Evolutionary conservation across 306 rosid genomes (phyloP).

Genomic region (Trifolium fragiferum): DNA sequence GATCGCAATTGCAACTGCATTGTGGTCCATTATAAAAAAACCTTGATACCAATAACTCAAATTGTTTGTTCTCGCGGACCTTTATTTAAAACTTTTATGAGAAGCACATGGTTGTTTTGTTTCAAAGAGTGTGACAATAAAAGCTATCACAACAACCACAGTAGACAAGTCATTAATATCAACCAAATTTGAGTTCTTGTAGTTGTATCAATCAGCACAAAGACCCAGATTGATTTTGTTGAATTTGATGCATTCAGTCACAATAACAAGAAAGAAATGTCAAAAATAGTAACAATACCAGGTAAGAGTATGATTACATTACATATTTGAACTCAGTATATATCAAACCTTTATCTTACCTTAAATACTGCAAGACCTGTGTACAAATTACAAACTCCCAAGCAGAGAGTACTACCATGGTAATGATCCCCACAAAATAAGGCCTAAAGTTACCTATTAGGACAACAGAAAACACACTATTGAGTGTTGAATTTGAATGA

Average conservation of each 20-base stretch:
- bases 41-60: background rate
- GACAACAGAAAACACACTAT: slow-evolving; percentile 34
- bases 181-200: slow-evolving; percentile 19
- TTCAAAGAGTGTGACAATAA: slow-evolving; percentile 40
- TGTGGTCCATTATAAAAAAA: background rate
- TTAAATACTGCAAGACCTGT: slow-evolving; percentile 41
- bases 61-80: background rate
- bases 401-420: slow-evolving; percentile 31
- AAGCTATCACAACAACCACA: slow-evolving; percentile 36
- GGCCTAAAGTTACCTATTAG: background rate
- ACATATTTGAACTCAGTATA: slow-evolving; percentile 29
- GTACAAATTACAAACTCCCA: slow-evolving; percentile 34
- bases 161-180: slow-evolving; percentile 35
- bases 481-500: background rate
- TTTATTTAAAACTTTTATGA: background rate
- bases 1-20: background rate
- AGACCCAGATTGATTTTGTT: slow-evolving; percentile 28
- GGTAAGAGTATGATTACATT: slow-evolving; percentile 12
- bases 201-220: slow-evolving; percentile 9
- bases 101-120: slow-evolving; percentile 36
- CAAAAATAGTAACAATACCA: slow-evolving; percentile 43
- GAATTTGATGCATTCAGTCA: slow-evolving; percentile 36
- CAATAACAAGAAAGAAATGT: slow-evolving; percentile 31
- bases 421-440: slow-evolving; percentile 33
- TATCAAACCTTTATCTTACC: slow-evolving; percentile 41